A percentile compares a stretch with the other conserved stretches of the same genome.
Conservation (phyloP, 108 stramenopile species). For the Pseudonitzschia multistriata region DNA sequence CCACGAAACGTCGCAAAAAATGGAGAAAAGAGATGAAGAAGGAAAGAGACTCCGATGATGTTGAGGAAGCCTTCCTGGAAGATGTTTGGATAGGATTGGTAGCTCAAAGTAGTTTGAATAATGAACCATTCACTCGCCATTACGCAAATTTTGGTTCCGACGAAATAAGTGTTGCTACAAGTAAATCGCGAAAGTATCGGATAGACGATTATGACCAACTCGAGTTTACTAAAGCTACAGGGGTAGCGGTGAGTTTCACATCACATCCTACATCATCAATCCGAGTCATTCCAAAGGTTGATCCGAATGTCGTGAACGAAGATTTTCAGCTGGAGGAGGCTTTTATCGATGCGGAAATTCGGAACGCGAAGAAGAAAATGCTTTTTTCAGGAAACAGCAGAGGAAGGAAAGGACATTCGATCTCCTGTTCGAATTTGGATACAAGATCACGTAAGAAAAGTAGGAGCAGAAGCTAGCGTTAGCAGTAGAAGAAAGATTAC, state of each 20-base stretch:
- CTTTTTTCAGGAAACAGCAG: background rate
- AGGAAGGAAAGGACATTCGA: background rate
- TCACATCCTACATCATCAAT: conserved; percentile 9
- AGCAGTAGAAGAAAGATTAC: background rate
- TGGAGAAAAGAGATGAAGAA: conserved; percentile 39
- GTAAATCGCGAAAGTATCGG: background rate
- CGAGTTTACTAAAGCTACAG: conserved; percentile 22
- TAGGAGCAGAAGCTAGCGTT: background rate
- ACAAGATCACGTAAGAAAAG: background rate
- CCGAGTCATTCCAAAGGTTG: conserved; percentile 20
- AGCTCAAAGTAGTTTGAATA: background rate
- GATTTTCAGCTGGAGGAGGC: conserved; percentile 58
- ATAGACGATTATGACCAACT: conserved; percentile 15
- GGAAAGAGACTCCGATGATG: conserved; percentile 25
- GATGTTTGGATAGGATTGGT: conserved; percentile 38
- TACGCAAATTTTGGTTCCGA: background rate
- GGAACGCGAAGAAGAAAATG: conserved; percentile 18
- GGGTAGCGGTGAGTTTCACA: background rate
- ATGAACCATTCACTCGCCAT: conserved; percentile 13
- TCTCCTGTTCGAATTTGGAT: background rate
- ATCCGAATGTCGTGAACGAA: conserved; percentile 36
- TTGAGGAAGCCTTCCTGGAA: conserved; percentile 51
- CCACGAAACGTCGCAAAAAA: conserved; percentile 46
- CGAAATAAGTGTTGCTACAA: background rate
- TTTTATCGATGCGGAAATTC: conserved; percentile 56